Evolutionary conservation across 257 asterid species (phyloP), one percentile per base, ranked within the genome.

Genomic region (Schizonepeta tenuifolia): DNA sequence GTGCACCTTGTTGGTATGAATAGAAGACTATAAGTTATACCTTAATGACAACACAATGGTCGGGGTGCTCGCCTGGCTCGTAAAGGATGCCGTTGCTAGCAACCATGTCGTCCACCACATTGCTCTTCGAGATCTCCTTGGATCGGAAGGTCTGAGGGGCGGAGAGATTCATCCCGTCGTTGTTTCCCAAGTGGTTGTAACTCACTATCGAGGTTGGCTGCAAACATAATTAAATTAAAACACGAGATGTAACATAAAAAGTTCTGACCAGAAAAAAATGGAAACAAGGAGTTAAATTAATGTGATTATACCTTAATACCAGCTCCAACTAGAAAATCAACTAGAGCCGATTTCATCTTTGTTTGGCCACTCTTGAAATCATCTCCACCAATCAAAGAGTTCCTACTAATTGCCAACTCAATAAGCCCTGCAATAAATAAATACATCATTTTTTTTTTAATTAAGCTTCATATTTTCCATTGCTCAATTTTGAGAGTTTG

Each of bases 331-430:
- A 94, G 98, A 83, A 94, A 94, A 83, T 94, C 99, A 31, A 94
- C 99, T 6, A 95, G 92, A 65, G 89, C 99, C 0, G 99, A 95
- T 69, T 95, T 95, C 99, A 95, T 95, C 84, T 95, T 95, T 20
- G 99, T 95, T 67, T 95, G 99, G 11, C 99, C 99, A 73, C 99
- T 95, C 90, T 95, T 95, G 76, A 95, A 95, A 43, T 95, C 99
- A 70, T 95, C 98, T 36, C 99, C 99, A 65, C 97, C 99, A 8
- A 95, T 95, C 84, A 91, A 86, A 69, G 90, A 79, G 82, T 95
- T 95, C 81, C 87, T 83, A 68, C 80, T 79, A 57, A 91, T 92
- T 20, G 99, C 98, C 88, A 92, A 67, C 62, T 95, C 97, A 77
- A 95, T 88, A 65, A 95, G 80, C 56, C 96, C 98, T 90, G 84